phyloP scores from a whole-genome alignment of 768 basidiomycete genomes.

The Gymnopilus junonius region DNA sequence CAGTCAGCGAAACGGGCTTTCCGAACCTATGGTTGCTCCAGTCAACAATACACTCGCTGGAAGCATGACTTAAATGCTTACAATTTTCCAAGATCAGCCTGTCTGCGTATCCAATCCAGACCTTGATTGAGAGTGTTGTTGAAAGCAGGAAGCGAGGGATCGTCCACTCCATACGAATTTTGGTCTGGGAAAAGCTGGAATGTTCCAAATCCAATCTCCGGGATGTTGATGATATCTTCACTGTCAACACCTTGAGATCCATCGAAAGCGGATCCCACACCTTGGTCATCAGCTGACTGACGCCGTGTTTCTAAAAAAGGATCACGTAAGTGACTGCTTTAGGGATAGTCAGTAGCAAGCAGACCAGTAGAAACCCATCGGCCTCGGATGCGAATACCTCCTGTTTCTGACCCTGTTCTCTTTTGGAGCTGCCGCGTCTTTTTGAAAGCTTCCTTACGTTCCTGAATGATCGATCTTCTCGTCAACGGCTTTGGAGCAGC shows the following conservation, averaged over 20 bases:
- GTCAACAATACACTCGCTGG: background rate
- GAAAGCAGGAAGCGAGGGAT: conserved; percentile 53
- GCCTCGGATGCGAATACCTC: conserved; percentile 58
- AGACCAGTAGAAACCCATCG: conserved; percentile 61
- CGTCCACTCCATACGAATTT: conserved; percentile 51
- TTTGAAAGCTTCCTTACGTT: conserved; percentile 53
- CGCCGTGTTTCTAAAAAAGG: conserved; percentile 46
- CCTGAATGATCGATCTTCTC: conserved; percentile 48
- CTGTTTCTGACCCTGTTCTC: conserved; percentile 34
- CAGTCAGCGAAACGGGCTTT: conserved; percentile 58
- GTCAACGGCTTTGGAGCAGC: conserved; percentile 45
- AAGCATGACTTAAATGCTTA: conserved; percentile 31
- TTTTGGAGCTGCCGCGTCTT: conserved; percentile 39
- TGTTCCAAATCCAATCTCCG: conserved; percentile 57
- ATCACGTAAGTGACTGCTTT: conserved; percentile 1
- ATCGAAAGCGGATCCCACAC: conserved; percentile 56
- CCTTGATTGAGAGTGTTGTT: conserved; percentile 57
- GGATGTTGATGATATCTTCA: conserved; percentile 64
- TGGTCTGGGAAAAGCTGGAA: conserved; percentile 78
- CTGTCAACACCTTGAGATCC: conserved; percentile 71
- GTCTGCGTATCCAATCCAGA: conserved; percentile 56
- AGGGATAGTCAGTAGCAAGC: conserved; percentile 15
- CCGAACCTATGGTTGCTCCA: conserved; percentile 41
- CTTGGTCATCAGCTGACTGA: conserved; percentile 39
- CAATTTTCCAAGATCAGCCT: conserved; percentile 48